A percentile compares a stretch with the other conserved stretches of the same genome.
These are phyloP conservation scores for Parathielavia appendiculata DNA, from an alignment of 495 filamentous ascomycete species.

Conservation along the genomic window DNA sequence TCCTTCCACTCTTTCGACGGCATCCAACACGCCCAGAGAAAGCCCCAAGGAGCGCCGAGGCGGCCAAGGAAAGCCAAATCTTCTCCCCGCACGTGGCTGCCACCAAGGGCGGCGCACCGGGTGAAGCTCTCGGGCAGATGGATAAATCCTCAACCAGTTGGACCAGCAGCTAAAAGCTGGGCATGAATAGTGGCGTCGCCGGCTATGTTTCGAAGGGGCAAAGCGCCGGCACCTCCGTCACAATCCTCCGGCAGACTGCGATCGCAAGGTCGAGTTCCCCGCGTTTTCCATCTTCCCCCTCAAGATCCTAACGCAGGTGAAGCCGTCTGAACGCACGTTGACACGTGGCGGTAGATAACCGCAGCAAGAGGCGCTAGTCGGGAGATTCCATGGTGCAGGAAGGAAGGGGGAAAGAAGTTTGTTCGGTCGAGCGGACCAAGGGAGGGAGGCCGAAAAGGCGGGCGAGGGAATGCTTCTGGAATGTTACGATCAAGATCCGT, in stretches of 20 bases:
- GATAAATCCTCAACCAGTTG: constrained; percentile 23
- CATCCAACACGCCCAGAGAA: constrained; percentile 9
- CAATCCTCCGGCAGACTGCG: background rate
- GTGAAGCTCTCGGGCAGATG: constrained; percentile 33
- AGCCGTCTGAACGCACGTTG: background rate
- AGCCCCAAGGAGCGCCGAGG: constrained; percentile 7
- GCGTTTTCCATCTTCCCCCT: background rate
- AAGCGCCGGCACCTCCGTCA: constrained; percentile 1
- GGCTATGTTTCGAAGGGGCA: background rate
- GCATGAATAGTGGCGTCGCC: constrained; percentile 8
- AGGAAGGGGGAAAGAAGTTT: background rate
- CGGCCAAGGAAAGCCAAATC: constrained; percentile 15
- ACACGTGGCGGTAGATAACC: constrained; percentile 1
- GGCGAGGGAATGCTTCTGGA: constrained; percentile 2
- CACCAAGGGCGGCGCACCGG: constrained; percentile 26
- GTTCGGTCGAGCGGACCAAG: constrained; percentile 1
- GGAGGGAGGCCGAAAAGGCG: background rate
- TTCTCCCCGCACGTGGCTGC: constrained; percentile 32
- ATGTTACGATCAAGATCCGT: constrained; percentile 3
- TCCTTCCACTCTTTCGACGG: background rate
- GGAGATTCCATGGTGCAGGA: background rate
- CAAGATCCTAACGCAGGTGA: background rate
- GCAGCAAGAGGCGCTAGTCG: background rate
- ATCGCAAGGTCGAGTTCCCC: background rate
- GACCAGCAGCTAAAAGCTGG: constrained; percentile 1